Base-by-base conservation (phyloP, 768 basidiomycete genomes). In the Coprinellus aureogranulatus region DNA sequence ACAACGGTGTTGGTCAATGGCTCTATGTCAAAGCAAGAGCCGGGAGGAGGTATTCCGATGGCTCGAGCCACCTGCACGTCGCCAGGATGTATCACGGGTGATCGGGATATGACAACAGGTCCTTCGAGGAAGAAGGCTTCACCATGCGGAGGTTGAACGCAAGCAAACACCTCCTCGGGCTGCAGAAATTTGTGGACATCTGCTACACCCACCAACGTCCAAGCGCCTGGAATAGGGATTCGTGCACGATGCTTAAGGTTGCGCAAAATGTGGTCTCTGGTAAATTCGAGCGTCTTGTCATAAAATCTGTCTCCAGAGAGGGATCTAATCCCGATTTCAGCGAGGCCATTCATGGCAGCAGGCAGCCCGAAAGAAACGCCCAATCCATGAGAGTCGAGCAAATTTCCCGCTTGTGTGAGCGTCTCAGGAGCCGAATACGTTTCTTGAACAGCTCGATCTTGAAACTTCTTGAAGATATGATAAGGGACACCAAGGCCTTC, bases 161-260 rank as follows among this genome's bases (percentile, higher is more conserved):
- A 87, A 1, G 80, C 85, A 64, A 87, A 92, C 22, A 90, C 78
- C 60, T 89, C 73, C 1, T 76, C 77, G 54, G 79, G 78, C 31
- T 74, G 30, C 4, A 90, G 75, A 57, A 75, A 81, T 1, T 69
- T 65, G 59, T 86, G 83, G 1, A 84, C 75, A 65, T 92, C 89
- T 1, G 87, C 87, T 5, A 90, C 81, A 1, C 88, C 89, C 3
- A 89, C 88, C 1, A 92, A 67, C 0, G 86, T 90, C 75, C 81
- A 87, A 2, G 79, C 83, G 4, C 73, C 73, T 1, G 81, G 82
- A 14, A 90, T 75, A 14, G 87, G 87, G 34, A 90, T 90, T 4
- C 88, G 79, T 0, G 88, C 86, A 58, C 75, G 74, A 55, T 83
- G 80, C 59, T 89, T 90, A n/a, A 89, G 73, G 45, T 81, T 75